A percentile compares a stretch with the other conserved stretches of the same genome.
Evolutionary conservation across 1,284 basidiomycete genomes (phyloP).

Genomic region (Trichosporon ovoides): DNA sequence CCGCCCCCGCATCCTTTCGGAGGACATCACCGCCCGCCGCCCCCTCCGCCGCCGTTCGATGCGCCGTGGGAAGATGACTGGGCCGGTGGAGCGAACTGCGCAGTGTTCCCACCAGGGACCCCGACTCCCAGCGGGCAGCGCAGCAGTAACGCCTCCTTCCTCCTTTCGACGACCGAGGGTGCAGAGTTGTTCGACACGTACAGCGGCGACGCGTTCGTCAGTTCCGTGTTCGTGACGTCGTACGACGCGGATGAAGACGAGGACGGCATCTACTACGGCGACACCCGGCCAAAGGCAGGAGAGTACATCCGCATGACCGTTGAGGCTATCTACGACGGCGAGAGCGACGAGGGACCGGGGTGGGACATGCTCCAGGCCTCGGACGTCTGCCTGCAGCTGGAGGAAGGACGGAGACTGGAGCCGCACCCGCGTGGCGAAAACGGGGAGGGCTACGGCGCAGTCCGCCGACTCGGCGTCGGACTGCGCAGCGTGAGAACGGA

Average conservation of each 20-base stretch:
- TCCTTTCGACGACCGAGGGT: slow-evolving; percentile 5
- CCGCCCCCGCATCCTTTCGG: no score
- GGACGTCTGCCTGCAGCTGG: slow-evolving; percentile 16
- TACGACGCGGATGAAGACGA: slow-evolving; percentile 6
- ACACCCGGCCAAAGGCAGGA: background rate
- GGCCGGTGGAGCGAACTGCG: background rate
- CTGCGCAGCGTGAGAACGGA: slow-evolving; percentile 6
- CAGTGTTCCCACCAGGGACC: background rate
- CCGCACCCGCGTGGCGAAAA: no score
- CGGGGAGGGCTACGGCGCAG: no score
- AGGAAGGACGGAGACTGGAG: background rate
- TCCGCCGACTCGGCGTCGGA: slow-evolving; percentile 11
- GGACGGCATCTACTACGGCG: background rate
- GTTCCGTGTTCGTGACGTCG: slow-evolving; percentile 10
- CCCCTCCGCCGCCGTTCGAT: background rate
- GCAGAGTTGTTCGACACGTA: slow-evolving; percentile 13
- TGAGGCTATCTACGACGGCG: slow-evolving; percentile 14
- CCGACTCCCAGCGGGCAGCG: background rate
- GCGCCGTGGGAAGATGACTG: background rate
- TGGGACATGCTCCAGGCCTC: slow-evolving; percentile 17
- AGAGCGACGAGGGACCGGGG: slow-evolving; percentile 8
- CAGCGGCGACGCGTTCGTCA: slow-evolving; percentile 11
- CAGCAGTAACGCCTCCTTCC: slow-evolving; percentile 17
- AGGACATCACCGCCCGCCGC: no score
- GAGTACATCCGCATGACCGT: slow-evolving; percentile 12